Percentiles rank a stretch among this genome's conserved stretches.
These are phyloP conservation scores for Albizia julibrissin DNA, from an alignment of 306 rosid species.

Conservation along the genomic window DNA sequence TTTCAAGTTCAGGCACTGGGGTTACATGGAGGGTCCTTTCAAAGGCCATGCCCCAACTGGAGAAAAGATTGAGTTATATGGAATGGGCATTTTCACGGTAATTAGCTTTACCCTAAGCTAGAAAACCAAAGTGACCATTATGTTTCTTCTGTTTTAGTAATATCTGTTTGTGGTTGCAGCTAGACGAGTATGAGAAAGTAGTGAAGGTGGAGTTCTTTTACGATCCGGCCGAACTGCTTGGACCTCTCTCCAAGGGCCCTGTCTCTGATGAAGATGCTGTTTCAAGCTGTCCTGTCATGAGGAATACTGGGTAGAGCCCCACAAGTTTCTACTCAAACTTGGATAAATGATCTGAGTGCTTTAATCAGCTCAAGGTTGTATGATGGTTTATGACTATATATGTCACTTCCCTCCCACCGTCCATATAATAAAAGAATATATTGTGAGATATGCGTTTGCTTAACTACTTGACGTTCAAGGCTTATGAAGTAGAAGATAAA, in stretches of 20 bases:
- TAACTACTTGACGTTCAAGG: neutral
- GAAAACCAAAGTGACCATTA: neutral
- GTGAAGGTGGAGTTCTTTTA: constrained; percentile 73
- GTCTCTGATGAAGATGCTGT: constrained; percentile 38
- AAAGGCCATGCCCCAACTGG: constrained; percentile 45
- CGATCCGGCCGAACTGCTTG: constrained; percentile 67
- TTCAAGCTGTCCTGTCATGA: constrained; percentile 51
- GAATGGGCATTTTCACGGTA: constrained; percentile 57
- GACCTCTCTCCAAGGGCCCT: constrained; percentile 60
- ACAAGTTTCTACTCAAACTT: neutral
- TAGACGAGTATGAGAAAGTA: constrained; percentile 50
- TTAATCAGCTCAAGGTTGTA: neutral
- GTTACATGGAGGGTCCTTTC: constrained; percentile 70
- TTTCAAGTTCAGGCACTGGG: constrained; percentile 82
- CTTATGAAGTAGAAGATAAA: neutral
- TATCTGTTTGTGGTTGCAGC: constrained; percentile 30
- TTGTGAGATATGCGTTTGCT: neutral
- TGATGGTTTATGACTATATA: neutral
- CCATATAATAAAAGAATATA: too few species aligned
- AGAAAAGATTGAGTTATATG: constrained; percentile 46
- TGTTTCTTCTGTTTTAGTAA: neutral
- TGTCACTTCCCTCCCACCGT: neutral
- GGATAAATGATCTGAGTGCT: neutral
- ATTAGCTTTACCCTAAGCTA: neutral
- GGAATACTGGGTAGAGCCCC: constrained; percentile 45